Evolutionary conservation across 805 yeast genomes (phyloP), one percentile per base, ranked within the genome.

Genomic region (Saccharomycopsis selenospora): DNA sequence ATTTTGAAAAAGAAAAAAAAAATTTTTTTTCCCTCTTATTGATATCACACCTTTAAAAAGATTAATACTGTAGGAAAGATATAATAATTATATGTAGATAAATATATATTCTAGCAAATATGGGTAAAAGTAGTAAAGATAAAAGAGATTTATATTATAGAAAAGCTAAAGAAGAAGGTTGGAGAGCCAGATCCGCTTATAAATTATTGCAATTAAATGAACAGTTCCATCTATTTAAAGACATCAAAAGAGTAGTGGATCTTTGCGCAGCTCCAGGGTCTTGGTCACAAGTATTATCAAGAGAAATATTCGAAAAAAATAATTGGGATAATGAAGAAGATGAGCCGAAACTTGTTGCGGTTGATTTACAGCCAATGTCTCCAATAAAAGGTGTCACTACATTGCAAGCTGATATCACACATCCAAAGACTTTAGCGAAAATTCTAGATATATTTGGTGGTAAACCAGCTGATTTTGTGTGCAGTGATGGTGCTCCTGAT

Each of bases 241-340:
- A 73, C 48, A 80, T 89, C 29, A 73, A 71, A 40, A 70, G 96
- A 57, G 98, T 93, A 3, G 99, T 93, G 3, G 99, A 93, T 66
- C 71, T 93, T 26, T 93, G 99, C 72, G 99, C 99, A 30, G 99
- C 98, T 3, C 97, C 97, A 0, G 99, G 97, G 1, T 89, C 97
- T 3, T 93, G 99, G 99, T 85, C 95, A 1, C 99, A 93, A 63
- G 99, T 93, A 0, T 73, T 93, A 11, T 82, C 93, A 27, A 67
- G 86, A 56, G 81, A 82, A 58, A 66, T 86, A 36, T 78, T 73
- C 56, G 69, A 70, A 51, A 72, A 65, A 30, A 59, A 59, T n/a
- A 56, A 56, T 13, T 64, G 64, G 36, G 62, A 65, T 11, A 20
- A 36, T 14, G 65, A 61, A 3, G 58, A 59, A 5, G 56, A 60